A percentile compares a stretch with the other conserved stretches of the same genome.
Conservation (phyloP, 2,329 filamentous ascomycete species). For the Scleromitrula shiraiana region DNA sequence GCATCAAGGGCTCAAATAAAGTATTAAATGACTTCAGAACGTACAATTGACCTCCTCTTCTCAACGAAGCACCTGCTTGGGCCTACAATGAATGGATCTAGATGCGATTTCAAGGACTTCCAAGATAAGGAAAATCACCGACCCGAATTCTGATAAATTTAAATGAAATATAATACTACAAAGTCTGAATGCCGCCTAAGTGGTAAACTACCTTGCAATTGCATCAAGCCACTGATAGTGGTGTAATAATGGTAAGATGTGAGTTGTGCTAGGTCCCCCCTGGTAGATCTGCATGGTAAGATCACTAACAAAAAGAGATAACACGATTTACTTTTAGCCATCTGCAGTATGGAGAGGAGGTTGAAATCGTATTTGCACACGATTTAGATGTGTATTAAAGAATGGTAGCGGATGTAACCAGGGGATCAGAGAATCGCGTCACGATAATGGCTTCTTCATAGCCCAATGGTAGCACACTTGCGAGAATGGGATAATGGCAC, state of each 20-base stretch:
- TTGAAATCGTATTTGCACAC: too few relatives aligned
- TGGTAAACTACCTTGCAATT: background rate
- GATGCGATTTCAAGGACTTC: background rate
- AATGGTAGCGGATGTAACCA: constrained; percentile 2
- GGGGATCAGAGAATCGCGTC: background rate
- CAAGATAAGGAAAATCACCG: constrained; percentile 1
- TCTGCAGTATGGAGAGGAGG: too few relatives aligned
- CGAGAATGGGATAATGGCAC: background rate
- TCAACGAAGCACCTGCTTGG: background rate
- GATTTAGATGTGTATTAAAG: too few relatives aligned
- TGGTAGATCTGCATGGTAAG: background rate
- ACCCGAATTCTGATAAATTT: background rate
- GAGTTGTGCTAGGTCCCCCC: too few relatives aligned
- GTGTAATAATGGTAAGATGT: too few relatives aligned
- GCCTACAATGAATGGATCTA: background rate
- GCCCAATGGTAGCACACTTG: background rate
- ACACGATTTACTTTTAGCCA: too few relatives aligned
- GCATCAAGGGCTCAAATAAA: too few relatives aligned
- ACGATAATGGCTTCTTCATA: constrained; percentile 5
- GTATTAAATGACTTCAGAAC: background rate
- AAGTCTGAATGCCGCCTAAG: background rate
- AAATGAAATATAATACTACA: background rate
- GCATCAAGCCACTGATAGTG: background rate
- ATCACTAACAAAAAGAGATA: background rate
- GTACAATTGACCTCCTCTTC: background rate